Base-by-base conservation (phyloP, 2,329 filamentous ascomycete genomes). In the Alternaria angustiovoidea region DNA sequence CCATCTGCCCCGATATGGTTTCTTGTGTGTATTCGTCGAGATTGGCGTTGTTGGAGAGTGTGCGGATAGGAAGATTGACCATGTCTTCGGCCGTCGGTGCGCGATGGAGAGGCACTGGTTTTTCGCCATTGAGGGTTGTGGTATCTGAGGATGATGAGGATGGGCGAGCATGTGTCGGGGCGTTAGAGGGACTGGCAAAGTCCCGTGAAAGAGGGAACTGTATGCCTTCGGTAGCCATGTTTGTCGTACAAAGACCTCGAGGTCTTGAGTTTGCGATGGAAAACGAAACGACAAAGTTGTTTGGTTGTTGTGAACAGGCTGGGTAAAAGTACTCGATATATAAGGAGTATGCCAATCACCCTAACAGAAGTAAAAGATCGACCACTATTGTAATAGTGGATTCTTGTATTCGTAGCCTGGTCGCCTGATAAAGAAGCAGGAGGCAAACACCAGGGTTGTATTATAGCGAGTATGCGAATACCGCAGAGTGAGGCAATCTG, bases 21-120 rank as follows among this genome's bases (percentile, higher is more conserved):
- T 92, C 89, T 57, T 83, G 79, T 2, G 84, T 87, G 75, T 90
- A 93, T 78, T 93, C 90, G 34, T 85, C 83, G 56, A 93, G 80
- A 39, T 67, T 63, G 51, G 78, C 78, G 72, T 90, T 77, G 54
- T 83, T 81, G 62, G 81, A 87, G 28, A 92, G 81, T 16, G 87
- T 89, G 64, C 89, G 86, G 70, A 88, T 87, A 2, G 90, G 90
- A 0, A 92, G 83, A 68, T 91, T 83, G 64, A 83, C 72, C 14
- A 84, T 79, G 54, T 85, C 83, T 51, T 69, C 75, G n/a, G 70
- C 71, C 36, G 71, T 71, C 5, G 70, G 66, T 16, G 63, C 63
- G 53, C 66, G 71, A 36, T 61, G 67, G 11, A 72, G 49, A 1
- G 64, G 66, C 14, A 24, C 34, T n/a, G 32, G 20, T 2, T 49